Conservation (phyloP, 306 rosid genomes). For the Malus domestica region ASM211411v1 NC_041795.1:616501-617000, state of each 20-base stretch:
- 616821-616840: background rate
- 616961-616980: background rate
- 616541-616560: background rate
- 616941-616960: background rate
- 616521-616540: too few species aligned
- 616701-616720: background rate
- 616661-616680: background rate
- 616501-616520: too few species aligned
- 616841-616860: background rate
- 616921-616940: background rate
- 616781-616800: background rate
- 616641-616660: background rate
- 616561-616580: background rate
- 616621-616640: background rate
- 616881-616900: background rate
- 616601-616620: conserved; percentile 9
- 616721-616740: background rate
- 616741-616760: background rate
- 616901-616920: background rate
- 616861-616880: background rate
- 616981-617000: background rate
- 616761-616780: background rate
- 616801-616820: conserved; percentile 3
- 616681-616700: background rate
- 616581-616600: background rate